These are phyloP conservation scores for Populus nigra DNA, from an alignment of 345 rosid genomes.

Conservation along the genomic window DNA sequence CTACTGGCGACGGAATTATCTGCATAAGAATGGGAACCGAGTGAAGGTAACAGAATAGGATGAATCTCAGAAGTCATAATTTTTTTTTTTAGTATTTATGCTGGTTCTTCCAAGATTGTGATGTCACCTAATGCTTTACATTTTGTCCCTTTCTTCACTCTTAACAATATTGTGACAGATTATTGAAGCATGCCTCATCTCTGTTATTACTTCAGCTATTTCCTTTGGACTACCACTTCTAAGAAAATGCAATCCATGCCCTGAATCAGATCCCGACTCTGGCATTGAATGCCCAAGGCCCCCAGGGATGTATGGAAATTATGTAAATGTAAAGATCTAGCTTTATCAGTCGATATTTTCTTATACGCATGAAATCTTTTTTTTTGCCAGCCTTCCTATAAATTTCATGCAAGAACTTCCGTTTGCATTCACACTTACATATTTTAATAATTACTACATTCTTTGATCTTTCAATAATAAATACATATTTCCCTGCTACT, in stretches of 20 bases:
- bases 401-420: too few relatives aligned
- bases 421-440: too few relatives aligned
- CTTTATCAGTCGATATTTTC: slow-evolving; percentile 8
- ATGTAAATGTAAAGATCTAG: slow-evolving; percentile 68
- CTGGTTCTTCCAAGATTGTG: slow-evolving; percentile 9
- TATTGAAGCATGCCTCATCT: slow-evolving; percentile 93
- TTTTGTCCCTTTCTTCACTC: background rate
- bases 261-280: slow-evolving; percentile 64
- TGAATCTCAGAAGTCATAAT: background rate
- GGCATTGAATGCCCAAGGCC: slow-evolving; percentile 80
- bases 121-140: slow-evolving; percentile 10
- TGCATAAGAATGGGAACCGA: slow-evolving; percentile 81
- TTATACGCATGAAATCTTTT: background rate
- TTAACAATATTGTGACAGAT: slow-evolving; percentile 45
- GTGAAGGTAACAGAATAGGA: slow-evolving; percentile 57
- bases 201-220: slow-evolving; percentile 74
- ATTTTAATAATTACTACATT: too few relatives aligned
- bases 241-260: slow-evolving; percentile 90
- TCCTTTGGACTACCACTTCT: slow-evolving; percentile 92
- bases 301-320: slow-evolving; percentile 96
- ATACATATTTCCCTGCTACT: too few relatives aligned
- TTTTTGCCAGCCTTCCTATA: too few relatives aligned
- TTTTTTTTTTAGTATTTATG: slow-evolving; percentile 1
- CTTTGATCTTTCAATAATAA: too few relatives aligned
- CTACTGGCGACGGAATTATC: slow-evolving; percentile 80